These are phyloP conservation scores for Cyphellophora attinorum DNA, from an alignment of 2,329 filamentous ascomycete species.

Conservation along the genomic window DNA sequence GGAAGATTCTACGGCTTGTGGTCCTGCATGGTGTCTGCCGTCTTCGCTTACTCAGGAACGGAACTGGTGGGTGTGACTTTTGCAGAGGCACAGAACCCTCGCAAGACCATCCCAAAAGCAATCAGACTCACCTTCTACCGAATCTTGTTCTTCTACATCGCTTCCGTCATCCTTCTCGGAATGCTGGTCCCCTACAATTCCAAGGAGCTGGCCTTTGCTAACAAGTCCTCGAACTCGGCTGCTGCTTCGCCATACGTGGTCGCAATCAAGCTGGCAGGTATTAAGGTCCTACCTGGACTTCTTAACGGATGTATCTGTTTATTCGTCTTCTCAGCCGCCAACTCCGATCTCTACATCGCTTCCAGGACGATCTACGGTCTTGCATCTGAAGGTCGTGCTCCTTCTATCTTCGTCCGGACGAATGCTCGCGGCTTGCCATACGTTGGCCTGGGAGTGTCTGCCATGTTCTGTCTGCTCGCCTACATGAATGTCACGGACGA, in stretches of 20 bases:
- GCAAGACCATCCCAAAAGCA: constrained; percentile 64
- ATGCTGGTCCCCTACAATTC: constrained; percentile 69
- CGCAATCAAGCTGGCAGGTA: constrained; percentile 47
- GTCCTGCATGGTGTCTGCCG: constrained; percentile 54
- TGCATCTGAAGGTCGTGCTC: constrained; percentile 61
- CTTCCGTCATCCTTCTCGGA: constrained; percentile 64
- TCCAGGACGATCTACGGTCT: constrained; percentile 57
- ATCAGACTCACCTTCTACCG: constrained; percentile 76
- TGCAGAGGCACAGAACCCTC: constrained; percentile 70
- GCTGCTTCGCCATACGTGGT: constrained; percentile 55
- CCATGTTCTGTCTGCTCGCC: constrained; percentile 56
- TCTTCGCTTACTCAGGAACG: constrained; percentile 69
- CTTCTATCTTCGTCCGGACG: constrained; percentile 60
- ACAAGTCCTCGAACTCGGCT: constrained; percentile 31
- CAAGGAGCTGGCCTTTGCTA: constrained; percentile 49
- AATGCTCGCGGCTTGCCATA: constrained; percentile 63
- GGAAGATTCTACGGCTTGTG: constrained; percentile 56
- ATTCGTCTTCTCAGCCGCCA: constrained; percentile 48
- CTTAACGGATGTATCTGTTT: constrained; percentile 50
- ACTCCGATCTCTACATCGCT: constrained; percentile 47
- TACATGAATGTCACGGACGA: constrained; percentile 56
- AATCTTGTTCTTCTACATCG: constrained; percentile 70
- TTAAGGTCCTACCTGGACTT: constrained; percentile 46
- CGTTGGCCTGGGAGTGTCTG: constrained; percentile 52
- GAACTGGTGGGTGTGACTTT: constrained; percentile 71